Base-by-base conservation (phyloP, 2,329 filamentous ascomycete genomes). In the Gaeumannomyces tritici region DNA sequence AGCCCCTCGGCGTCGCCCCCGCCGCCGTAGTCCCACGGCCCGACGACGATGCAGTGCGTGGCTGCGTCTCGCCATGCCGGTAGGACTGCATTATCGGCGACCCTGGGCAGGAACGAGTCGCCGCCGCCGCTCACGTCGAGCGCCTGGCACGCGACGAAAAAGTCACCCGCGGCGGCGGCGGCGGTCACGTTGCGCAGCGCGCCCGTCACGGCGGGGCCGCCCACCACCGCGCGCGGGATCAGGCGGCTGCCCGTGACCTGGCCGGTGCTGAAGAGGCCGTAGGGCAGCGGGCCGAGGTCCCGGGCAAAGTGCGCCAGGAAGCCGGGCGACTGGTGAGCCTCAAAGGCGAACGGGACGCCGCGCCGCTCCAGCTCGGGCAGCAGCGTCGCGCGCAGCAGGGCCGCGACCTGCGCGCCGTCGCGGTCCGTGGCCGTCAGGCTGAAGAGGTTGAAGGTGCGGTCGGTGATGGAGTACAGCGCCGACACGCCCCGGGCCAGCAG, bases 81-180 rank as follows among this genome's bases (percentile, higher is more conserved):
- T 24, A 75, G 71, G 11, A 73, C 70, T 0, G 73, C 57, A 47
- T 73, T 71, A 7, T 66, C 66, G 15, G 67, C 62, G 26, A 70
- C 61, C 13, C 18, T 28, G 12, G 55, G 55, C 13, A 35, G 18
- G 33, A 35, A 18, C 13, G 33, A 35, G 33, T 5, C 33, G 29
- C 29, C 29, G 9, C 29, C 51, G n/a, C 21, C 55, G 24, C 60
- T 24, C 5, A 59, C 61, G 24, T 59, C 57, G n/a, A 59, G 57
- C 12, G 58, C 58, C 47, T 59, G 28, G 47, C 58, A 62, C 21
- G 42, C 61, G 28, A 61, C 28, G 8, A 56, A 28, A n/a, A 62
- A 62, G 51, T 59, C 56, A n/a, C n/a, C 28, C 61, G 57, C 31
- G 31, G 12, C 3, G 31, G 12, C 31, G 18, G 35, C 18, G 18